Evolutionary conservation across 2,329 filamentous ascomycete species (phyloP), one percentile per base, ranked within the genome.

Genomic region (Periconia sp.): DNA sequence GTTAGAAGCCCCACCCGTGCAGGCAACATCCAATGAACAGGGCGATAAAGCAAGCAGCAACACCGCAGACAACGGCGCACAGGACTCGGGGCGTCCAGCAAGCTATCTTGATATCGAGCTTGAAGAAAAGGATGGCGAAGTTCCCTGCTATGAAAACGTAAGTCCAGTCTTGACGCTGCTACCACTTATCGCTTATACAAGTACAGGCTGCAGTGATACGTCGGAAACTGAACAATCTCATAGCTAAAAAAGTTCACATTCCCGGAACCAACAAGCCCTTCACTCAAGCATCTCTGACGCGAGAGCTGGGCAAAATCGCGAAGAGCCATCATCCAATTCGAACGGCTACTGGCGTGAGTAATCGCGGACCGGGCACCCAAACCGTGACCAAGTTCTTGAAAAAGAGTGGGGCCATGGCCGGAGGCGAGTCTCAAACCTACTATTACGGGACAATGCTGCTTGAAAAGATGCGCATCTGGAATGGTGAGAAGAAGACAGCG

Each of bases 391-490:
- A 45, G 1, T 64, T 64, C 43, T 45, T 64, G 13, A 58, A 59
- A 45, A 54, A 57, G 42, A 54, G 45, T 17, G 60, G 58, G 11
- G 20, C 17, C 20, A 64, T 61, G 62, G 55, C 53, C 6, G 62
- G 58, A 17, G 58, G 50, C n/a, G 55, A 61, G 45, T 56, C 45
- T n/a, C 50, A 58, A 33, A 41, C 47, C 6, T 64, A 57, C 33
- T 64, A 61, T 42, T 61, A 47, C n/a, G 58, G 56, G 13, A 64
- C 55, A 19, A 60, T 63, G 47, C 42, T 64, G 37, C 41, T 61
- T 1, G 62, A 61, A 49, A 61, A 61, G 51, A 35, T 63, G 41
- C 52, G 60, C 17, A 63, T 60, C 18, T 61, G 57, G 53, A 61
- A 60, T 33, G 54, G 53, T 7, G 55, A 63, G 50, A 63, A 60